Conservation (phyloP, 352 stramenopile species). For the Phytophthora palmivora region DNA sequence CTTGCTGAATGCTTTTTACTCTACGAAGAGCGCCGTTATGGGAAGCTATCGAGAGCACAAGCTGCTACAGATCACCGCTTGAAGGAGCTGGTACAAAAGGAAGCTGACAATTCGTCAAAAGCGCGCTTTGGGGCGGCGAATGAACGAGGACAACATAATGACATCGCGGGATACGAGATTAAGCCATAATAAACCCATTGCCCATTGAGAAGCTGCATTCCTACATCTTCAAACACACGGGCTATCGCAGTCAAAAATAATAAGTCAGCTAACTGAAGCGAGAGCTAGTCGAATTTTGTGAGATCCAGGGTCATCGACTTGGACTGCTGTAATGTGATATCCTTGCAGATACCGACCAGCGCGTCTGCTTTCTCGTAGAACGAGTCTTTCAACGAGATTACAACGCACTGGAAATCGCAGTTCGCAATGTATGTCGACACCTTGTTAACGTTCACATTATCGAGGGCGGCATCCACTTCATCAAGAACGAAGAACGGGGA, state of each 20-base stretch:
- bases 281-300: slow-evolving; percentile 63
- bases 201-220: slow-evolving; percentile 16
- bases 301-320: slow-evolving; percentile 84
- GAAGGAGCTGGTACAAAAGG: slow-evolving; percentile 61
- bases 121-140: slow-evolving; percentile 44
- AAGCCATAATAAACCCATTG: slow-evolving; percentile 1
- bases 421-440: slow-evolving; percentile 97
- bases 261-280: neutral
- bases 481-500: slow-evolving; percentile 99
- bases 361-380: slow-evolving; percentile 96
- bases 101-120: slow-evolving; percentile 68
- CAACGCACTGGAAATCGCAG: slow-evolving; percentile 97
- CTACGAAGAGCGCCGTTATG: slow-evolving; percentile 61
- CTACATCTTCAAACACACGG: slow-evolving; percentile 1
- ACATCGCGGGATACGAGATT: neutral
- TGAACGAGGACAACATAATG: slow-evolving; percentile 18
- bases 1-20: slow-evolving; percentile 66
- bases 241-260: slow-evolving; percentile 17
- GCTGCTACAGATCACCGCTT: slow-evolving; percentile 50
- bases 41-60: slow-evolving; percentile 43
- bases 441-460: slow-evolving; percentile 99
- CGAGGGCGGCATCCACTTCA: slow-evolving; percentile 99
- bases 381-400: slow-evolving; percentile 98
- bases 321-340: slow-evolving; percentile 77
- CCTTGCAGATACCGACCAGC: slow-evolving; percentile 93